Evolutionary conservation across 768 basidiomycete genomes (phyloP).

Genomic region (Mycena sanguinolenta): DNA sequence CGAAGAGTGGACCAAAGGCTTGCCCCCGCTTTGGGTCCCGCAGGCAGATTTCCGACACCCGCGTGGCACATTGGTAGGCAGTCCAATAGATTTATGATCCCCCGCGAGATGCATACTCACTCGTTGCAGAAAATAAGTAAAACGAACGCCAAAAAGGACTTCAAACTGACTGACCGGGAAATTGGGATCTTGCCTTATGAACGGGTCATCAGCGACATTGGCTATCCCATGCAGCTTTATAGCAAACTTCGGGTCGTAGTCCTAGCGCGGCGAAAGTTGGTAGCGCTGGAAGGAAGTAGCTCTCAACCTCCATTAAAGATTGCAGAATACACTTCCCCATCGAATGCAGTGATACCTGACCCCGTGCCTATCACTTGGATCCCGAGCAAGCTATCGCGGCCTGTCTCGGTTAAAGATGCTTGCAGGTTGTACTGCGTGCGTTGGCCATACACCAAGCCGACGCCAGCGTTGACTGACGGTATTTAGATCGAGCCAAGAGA

Average conservation of each 20-base stretch:
- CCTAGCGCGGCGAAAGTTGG: neutral
- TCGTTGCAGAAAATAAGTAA: neutral
- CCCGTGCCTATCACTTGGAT: slow-evolving; percentile 11
- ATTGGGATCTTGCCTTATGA: slow-evolving; percentile 11
- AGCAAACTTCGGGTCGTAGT: neutral
- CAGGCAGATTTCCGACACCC: neutral
- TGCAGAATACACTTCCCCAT: neutral
- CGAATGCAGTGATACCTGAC: neutral
- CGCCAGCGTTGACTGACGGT: neutral
- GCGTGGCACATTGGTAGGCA: neutral
- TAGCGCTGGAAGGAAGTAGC: neutral
- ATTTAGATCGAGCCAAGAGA: slow-evolving; percentile 9
- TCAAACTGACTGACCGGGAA: slow-evolving; percentile 2
- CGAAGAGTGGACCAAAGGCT: slow-evolving; percentile 4
- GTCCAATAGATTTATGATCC: neutral
- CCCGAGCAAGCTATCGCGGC: slow-evolving; percentile 15
- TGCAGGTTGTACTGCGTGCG: slow-evolving; percentile 27
- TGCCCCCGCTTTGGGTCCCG: neutral
- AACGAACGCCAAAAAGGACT: neutral
- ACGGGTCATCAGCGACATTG: neutral
- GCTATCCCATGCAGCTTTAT: neutral
- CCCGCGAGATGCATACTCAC: neutral
- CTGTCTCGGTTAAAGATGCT: slow-evolving; percentile 23
- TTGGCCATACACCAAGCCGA: neutral
- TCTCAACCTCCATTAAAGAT: slow-evolving; percentile 16